A percentile compares a stretch with the other conserved stretches of the same genome.
These are phyloP conservation scores for Erodium texanum DNA, from an alignment of 441 rosid species.

Conservation along the genomic window DNA sequence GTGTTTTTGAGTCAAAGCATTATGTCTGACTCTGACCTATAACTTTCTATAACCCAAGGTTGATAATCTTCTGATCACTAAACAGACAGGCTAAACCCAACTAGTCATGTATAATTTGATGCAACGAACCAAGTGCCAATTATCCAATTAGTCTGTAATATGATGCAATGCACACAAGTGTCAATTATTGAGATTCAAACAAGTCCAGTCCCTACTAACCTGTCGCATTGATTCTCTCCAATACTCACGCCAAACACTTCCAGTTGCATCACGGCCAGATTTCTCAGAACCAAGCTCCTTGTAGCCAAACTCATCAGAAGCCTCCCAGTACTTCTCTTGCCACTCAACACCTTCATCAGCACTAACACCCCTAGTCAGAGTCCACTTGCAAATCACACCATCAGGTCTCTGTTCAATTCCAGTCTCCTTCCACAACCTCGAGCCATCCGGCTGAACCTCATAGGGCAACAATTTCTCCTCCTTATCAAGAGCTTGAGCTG, in stretches of 20 bases:
- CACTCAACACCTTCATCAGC: conserved; percentile 71
- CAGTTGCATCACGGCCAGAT: conserved; percentile 73
- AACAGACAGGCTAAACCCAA: too few relatives aligned
- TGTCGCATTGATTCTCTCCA: conserved; percentile 89
- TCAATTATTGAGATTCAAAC: too few relatives aligned
- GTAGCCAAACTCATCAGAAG: conserved; percentile 74
- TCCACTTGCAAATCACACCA: conserved; percentile 89
- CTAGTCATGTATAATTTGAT: too few relatives aligned
- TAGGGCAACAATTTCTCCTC: conserved; percentile 23
- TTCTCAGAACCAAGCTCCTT: conserved; percentile 97
- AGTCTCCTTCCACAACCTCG: conserved; percentile 84
- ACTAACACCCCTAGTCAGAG: conserved; percentile 76
- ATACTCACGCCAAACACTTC: conserved; percentile 80
- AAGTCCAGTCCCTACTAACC: conserved; percentile 33
- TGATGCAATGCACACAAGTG: too few relatives aligned
- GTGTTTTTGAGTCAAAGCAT: too few relatives aligned
- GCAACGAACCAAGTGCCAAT: too few relatives aligned
- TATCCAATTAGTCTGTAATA: too few relatives aligned
- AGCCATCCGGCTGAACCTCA: conserved; percentile 54
- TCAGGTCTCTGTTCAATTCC: conserved; percentile 68
- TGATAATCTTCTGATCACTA: too few relatives aligned
- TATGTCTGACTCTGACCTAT: too few relatives aligned
- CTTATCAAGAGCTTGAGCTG: conserved; percentile 54
- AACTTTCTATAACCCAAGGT: too few relatives aligned
- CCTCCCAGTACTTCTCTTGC: conserved; percentile 98